Percentiles rank a stretch among this genome's conserved stretches.
These are phyloP conservation scores for Monilinia aucupariae DNA, from an alignment of 2,329 filamentous ascomycete species.

Conservation along the genomic window DNA sequence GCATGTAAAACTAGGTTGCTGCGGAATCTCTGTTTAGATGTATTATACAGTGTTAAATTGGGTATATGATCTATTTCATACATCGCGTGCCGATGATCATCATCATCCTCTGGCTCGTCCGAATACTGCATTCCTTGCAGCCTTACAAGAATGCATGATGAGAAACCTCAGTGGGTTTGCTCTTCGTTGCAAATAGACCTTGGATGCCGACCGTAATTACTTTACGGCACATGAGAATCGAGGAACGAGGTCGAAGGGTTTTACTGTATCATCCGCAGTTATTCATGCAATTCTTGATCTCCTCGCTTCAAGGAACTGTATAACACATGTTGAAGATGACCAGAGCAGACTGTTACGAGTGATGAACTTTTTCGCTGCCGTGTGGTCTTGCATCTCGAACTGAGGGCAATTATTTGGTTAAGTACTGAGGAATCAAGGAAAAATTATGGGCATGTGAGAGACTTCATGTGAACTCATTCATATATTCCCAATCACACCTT, in stretches of 20 bases:
- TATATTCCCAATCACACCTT: background rate
- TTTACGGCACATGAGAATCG: background rate
- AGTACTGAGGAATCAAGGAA: background rate
- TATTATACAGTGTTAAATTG: no score
- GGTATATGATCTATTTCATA: no score
- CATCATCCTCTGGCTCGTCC: no score
- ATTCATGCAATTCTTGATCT: background rate
- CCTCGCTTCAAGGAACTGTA: background rate
- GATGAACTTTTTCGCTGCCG: background rate
- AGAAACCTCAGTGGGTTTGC: no score
- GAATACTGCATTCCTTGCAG: no score
- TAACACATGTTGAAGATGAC: background rate
- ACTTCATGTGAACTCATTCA: background rate
- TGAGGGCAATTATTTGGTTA: background rate
- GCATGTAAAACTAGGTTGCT: no score
- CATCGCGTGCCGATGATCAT: no score
- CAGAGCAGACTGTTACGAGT: background rate
- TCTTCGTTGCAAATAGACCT: no score
- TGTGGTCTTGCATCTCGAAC: background rate
- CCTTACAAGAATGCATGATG: no score
- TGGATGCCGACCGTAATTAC: background rate
- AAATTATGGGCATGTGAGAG: background rate
- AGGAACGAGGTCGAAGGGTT: background rate
- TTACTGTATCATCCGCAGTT: background rate
- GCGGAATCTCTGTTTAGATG: no score